Base-by-base conservation (phyloP, 2,329 filamentous ascomycete genomes). In the Ophiostoma angusticollis region DNA sequence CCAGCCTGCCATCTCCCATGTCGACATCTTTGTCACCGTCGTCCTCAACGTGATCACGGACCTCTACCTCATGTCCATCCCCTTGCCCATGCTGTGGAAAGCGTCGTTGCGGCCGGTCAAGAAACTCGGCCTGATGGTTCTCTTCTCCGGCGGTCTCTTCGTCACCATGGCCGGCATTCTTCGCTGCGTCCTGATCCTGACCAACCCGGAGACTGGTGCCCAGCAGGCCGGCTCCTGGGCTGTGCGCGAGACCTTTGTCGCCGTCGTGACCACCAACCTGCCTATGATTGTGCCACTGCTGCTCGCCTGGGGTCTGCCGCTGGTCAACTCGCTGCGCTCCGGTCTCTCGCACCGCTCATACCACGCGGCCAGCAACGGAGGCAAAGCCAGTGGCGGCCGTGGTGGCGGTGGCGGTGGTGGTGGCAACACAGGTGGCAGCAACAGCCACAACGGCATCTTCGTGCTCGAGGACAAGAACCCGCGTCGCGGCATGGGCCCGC, bases 71-170 rank as follows among this genome's bases (percentile, higher is more conserved):
- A 42, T 65, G 23, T 52, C 54, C 43, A 60, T 66, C 23, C 58
- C 60, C 0, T 50, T 62, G 13, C 55, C 70, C 43, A 66, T 77
- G 59, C 56, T 78, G 2, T 72, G 67, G 61, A 59, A 58, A 41
- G 64, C 71, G 0, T 62, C 61, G 5, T 57, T 78, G 6, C 58
- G 55, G 8, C 58, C 60, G 16, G 52, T 57, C 5, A 69, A 68
- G 47, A 78, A 77, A 48, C 46, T 67, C 2, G 63, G 66, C 3
- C 57, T 76, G 0, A 57, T 70, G 2, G 43, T 72, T 5, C 58
- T 78, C 13, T 76, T 75, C 50, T 64, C 64, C 25, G 69, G 69
- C 11, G 72, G 68, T 6, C 48, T 67, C 11, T 73, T 76, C 47
- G 65, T 74, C 34, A 72, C 70, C 47, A 60, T 67, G 29, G 65